Evolutionary conservation across 768 basidiomycete species (phyloP).

Genomic region (Mycena polygramma): DNA sequence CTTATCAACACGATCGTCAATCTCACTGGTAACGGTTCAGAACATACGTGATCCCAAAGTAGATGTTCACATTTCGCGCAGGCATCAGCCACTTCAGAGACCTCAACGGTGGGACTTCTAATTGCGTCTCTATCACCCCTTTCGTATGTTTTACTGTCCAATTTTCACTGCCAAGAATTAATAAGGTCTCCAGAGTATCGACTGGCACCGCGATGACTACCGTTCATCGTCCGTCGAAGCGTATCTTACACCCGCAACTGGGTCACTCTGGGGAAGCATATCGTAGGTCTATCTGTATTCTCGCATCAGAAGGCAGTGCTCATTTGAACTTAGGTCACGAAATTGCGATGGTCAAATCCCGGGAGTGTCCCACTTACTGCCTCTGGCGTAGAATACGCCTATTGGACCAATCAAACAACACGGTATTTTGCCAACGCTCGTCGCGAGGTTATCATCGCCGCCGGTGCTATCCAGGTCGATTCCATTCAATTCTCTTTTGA

Average conservation of each 20-base stretch:
- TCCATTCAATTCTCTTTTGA: background rate
- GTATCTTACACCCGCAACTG: slow-evolving; percentile 67
- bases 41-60: no score
- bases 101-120: slow-evolving; percentile 66
- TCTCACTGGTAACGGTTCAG: no score
- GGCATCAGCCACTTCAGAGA: slow-evolving; percentile 62
- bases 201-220: slow-evolving; percentile 62
- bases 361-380: slow-evolving; percentile 49
- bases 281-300: background rate
- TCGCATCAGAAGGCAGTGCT: no score
- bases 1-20: background rate
- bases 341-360: no score
- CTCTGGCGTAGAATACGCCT: slow-evolving; percentile 53
- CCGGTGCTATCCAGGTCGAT: slow-evolving; percentile 60
- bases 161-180: no score
- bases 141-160: slow-evolving; percentile 45
- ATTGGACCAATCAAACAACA: slow-evolving; percentile 50
- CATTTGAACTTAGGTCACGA: no score
- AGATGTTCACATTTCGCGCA: slow-evolving; percentile 23
- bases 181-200: slow-evolving; percentile 50
- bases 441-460: slow-evolving; percentile 65
- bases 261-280: slow-evolving; percentile 60
- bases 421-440: slow-evolving; percentile 57
- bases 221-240: slow-evolving; percentile 67
- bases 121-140: slow-evolving; percentile 68